These are phyloP conservation scores for Xylariaceae sp. DNA, from an alignment of 2,329 filamentous ascomycete genomes.

Conservation along the genomic window DNA sequence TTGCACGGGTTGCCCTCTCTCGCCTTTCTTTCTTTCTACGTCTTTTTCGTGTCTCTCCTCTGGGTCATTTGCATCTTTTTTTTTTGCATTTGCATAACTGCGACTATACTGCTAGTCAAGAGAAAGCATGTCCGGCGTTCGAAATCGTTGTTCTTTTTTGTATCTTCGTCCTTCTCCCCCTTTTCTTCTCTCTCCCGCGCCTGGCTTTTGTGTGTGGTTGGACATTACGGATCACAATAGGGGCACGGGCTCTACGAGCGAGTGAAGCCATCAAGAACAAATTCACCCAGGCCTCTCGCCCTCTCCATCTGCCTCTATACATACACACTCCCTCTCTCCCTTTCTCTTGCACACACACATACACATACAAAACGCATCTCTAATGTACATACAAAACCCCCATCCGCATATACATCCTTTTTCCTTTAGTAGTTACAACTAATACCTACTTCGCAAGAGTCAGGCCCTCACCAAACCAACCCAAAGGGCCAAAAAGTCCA, in stretches of 20 bases:
- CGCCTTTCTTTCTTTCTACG: constrained; percentile 5
- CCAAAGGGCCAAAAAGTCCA: too few relatives aligned
- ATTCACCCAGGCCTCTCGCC: neutral
- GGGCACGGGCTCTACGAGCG: neutral
- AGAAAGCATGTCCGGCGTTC: constrained; percentile 16
- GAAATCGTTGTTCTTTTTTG: constrained; percentile 6
- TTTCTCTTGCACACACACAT: neutral
- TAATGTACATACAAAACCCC: constrained; percentile 13
- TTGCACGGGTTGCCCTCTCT: constrained; percentile 7
- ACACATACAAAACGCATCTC: constrained; percentile 2
- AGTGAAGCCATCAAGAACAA: neutral
- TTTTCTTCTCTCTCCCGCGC: neutral
- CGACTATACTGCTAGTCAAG: constrained; percentile 4
- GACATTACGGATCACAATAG: neutral
- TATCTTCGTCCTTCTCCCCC: constrained; percentile 1
- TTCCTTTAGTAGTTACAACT: constrained; percentile 16
- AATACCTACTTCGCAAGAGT: constrained; percentile 18
- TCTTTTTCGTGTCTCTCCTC: too few relatives aligned
- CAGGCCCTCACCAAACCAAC: neutral
- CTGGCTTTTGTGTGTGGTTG: neutral
- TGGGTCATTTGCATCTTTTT: neutral
- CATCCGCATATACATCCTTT: constrained; percentile 7
- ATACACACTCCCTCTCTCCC: neutral
- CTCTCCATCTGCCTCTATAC: neutral
- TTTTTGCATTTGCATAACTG: constrained; percentile 19